Percentiles rank a stretch among this genome's conserved stretches.
Conservation (phyloP, 2,329 filamentous ascomycete species). For the Botrytis tulipae region DNA sequence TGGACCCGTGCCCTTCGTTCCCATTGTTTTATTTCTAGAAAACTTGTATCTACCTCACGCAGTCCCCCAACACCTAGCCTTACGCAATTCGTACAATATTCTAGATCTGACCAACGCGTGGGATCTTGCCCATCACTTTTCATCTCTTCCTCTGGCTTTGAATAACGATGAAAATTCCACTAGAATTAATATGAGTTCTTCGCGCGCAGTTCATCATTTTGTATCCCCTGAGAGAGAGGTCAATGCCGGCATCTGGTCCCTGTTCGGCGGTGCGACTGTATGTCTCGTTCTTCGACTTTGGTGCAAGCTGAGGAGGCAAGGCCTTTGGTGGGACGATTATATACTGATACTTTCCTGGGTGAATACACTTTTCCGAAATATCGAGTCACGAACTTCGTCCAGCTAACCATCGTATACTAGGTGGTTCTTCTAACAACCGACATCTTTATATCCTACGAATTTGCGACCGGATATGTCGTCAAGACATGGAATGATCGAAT, state of each 20-base stretch:
- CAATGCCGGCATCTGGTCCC: conserved; percentile 27
- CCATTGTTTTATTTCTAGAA: conserved; percentile 9
- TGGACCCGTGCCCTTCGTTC: conserved; percentile 11
- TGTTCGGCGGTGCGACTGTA: conserved; percentile 26
- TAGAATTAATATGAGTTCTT: conserved; percentile 21
- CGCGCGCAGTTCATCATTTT: conserved; percentile 24
- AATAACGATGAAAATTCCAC: conserved; percentile 3
- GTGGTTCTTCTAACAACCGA: conserved; percentile 46
- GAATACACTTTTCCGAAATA: conserved; percentile 11
- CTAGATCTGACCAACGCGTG: not conserved
- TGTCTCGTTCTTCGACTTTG: conserved; percentile 27
- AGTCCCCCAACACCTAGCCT: not conserved
- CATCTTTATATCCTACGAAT: conserved; percentile 47
- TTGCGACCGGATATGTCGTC: conserved; percentile 48
- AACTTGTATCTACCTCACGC: conserved; percentile 9
- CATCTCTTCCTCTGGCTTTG: not conserved
- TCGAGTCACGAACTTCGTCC: not conserved
- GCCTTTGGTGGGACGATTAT: conserved; percentile 32
- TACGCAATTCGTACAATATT: not conserved
- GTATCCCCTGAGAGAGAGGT: conserved; percentile 27
- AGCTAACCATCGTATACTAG: conserved; percentile 33
- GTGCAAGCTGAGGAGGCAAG: conserved; percentile 26
- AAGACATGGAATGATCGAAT: conserved; percentile 51
- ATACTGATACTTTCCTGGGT: conserved; percentile 27
- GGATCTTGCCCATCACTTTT: not conserved